Percentiles rank a stretch among this genome's conserved stretches.
Evolutionary conservation across 306 rosid species (phyloP).

Genomic region (Dalbergia cultrata): DNA sequence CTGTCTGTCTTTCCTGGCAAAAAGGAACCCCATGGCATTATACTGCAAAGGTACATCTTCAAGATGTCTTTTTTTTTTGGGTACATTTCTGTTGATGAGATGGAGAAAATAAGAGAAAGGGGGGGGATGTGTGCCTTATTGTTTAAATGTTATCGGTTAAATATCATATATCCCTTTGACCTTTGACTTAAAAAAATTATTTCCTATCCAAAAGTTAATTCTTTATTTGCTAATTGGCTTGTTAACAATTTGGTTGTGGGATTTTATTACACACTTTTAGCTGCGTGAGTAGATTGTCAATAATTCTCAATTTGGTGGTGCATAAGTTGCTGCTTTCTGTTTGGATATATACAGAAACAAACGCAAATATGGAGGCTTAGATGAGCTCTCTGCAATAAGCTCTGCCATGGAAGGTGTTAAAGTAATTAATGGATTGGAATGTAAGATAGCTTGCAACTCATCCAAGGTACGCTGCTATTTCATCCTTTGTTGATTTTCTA

Average conservation of each 20-base stretch:
- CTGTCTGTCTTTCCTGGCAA: constrained; percentile 70
- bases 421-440: constrained; percentile 89
- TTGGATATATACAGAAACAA: constrained; percentile 70
- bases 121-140: too few species aligned
- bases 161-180: too few species aligned
- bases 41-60: constrained; percentile 70
- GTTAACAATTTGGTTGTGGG: constrained; percentile 6
- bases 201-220: too few species aligned
- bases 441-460: constrained; percentile 93
- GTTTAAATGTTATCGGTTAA: too few species aligned
- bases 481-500: constrained; percentile 16
- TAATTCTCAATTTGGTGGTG: constrained; percentile 36
- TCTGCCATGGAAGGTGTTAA: constrained; percentile 80
- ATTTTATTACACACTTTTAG: constrained; percentile 37
- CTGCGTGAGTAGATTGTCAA: constrained; percentile 9
- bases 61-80: constrained; percentile 7
- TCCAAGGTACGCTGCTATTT: constrained; percentile 73
- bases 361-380: constrained; percentile 58
- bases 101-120: too few species aligned
- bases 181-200: too few species aligned
- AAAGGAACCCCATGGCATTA: constrained; percentile 74
- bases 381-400: constrained; percentile 72
- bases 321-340: constrained; percentile 37
- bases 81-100: constrained; percentile 19
- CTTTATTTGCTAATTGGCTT: too few species aligned